Evolutionary conservation across 345 rosid species (phyloP), one percentile per base, ranked within the genome.

Genomic region (Triadica sebifera): DNA sequence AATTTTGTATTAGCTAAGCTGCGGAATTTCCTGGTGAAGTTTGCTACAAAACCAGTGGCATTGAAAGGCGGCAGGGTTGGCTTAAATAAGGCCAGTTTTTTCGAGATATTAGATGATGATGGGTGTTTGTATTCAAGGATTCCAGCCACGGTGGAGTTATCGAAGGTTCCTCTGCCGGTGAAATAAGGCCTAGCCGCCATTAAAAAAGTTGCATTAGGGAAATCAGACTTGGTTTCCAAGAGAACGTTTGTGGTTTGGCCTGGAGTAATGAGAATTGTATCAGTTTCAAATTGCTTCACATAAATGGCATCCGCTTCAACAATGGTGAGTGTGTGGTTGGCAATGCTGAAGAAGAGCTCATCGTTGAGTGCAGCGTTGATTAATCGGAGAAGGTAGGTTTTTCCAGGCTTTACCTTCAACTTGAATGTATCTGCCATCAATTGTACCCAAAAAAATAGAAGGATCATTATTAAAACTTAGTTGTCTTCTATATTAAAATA

Each of bases 351-450:
- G 77, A 78, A 78, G 19, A 78, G 81, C 66, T 78, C 81, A 45
- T 78, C 81, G 47, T 78, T 78, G 52, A 78, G 81, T 29, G 81
- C 81, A 60, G 81, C 78, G 66, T 78, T 78, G 81, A 78, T 74
- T 56, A 78, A 3, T 5, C 81, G 70, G 59, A 78, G 78, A 38
- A 78, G 73, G 59, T 78, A 78, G 39, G 78, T 78, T 46, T 78
- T 78, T 22, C 81, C 81, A 5, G 78, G 71, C 74, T 78, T 74
- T 37, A 78, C 81, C 65, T 69, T 78, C 78, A 78, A 71, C 66
- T 63, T 69, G 74, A 50, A 78, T 45, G 81, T 78, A 52, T 78
- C 81, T 78, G 67, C 45, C 41, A 58, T 38, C 17, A 41, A 37
- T 6, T 16, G 10, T 10, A 43, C 47, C 47, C 47, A 29, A 29